These are phyloP conservation scores for Colletotrichum tabaci DNA, from an alignment of 2,329 filamentous ascomycete species.

Conservation along the genomic window DNA sequence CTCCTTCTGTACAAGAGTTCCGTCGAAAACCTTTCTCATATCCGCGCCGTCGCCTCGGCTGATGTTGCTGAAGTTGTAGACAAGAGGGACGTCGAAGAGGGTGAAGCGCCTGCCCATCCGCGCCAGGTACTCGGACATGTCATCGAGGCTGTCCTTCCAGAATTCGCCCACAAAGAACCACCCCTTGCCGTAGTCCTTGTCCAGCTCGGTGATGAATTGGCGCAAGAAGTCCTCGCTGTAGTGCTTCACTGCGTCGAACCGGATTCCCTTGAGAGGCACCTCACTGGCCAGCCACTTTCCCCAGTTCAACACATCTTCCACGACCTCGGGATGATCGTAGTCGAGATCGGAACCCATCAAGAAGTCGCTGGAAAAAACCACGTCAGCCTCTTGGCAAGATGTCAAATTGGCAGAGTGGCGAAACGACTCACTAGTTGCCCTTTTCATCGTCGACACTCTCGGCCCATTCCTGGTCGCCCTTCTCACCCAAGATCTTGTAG, in stretches of 20 bases:
- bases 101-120: slow-evolving; percentile 70
- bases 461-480: slow-evolving; percentile 74
- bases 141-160: slow-evolving; percentile 56
- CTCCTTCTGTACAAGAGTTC: slow-evolving; percentile 65
- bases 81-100: slow-evolving; percentile 78
- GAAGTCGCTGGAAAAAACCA: slow-evolving; percentile 71
- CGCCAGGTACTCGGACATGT: slow-evolving; percentile 52
- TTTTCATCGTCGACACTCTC: slow-evolving; percentile 69
- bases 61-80: slow-evolving; percentile 76
- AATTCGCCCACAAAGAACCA: slow-evolving; percentile 58
- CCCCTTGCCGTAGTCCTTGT: slow-evolving; percentile 57
- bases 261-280: slow-evolving; percentile 74
- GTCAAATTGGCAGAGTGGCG: slow-evolving; percentile 71
- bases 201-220: slow-evolving; percentile 73
- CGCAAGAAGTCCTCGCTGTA: slow-evolving; percentile 77
- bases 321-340: slow-evolving; percentile 74
- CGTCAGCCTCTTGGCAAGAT: slow-evolving; percentile 62
- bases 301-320: slow-evolving; percentile 76
- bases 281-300: slow-evolving; percentile 76
- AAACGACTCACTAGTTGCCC: slow-evolving; percentile 69
- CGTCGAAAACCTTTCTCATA: slow-evolving; percentile 74
- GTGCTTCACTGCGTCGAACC: slow-evolving; percentile 82
- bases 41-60: slow-evolving; percentile 71
- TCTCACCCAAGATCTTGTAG: slow-evolving; percentile 75
- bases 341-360: slow-evolving; percentile 82